Evolutionary conservation across 176 grass and related monocot species (phyloP).

Genomic region (Carex parvula): DNA sequence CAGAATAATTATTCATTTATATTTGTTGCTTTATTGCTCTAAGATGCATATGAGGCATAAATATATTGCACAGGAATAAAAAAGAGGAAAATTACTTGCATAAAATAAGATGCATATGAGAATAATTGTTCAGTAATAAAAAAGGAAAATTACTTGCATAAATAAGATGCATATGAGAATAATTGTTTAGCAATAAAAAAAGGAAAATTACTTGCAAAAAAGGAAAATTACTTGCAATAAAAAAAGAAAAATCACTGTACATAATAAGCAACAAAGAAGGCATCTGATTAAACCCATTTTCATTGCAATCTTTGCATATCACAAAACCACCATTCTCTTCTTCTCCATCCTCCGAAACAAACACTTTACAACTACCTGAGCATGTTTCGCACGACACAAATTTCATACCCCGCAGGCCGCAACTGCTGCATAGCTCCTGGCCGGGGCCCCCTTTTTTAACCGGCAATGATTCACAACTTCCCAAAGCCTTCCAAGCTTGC

Average conservation of each 20-base stretch:
- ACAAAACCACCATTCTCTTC: conserved; percentile 41
- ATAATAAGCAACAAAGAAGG: conserved; percentile 50
- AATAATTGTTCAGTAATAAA: too few relatives aligned
- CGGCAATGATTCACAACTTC: conserved; percentile 46
- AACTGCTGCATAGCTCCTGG: conserved; percentile 48
- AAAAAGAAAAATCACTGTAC: background rate
- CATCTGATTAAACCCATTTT: conserved; percentile 92
- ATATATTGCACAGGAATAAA: too few relatives aligned
- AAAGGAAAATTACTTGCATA: too few relatives aligned
- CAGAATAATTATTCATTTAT: too few relatives aligned
- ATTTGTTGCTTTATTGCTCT: too few relatives aligned
- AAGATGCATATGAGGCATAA: too few relatives aligned
- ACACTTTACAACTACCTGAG: conserved; percentile 98
- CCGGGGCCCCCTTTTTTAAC: background rate
- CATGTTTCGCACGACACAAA: conserved; percentile 88
- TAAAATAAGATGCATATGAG: too few relatives aligned
- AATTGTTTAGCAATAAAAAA: too few relatives aligned
- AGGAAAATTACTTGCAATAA: too few relatives aligned
- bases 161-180: too few relatives aligned
- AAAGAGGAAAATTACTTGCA: too few relatives aligned
- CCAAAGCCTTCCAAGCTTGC: conserved; percentile 47
- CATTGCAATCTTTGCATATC: conserved; percentile 81
- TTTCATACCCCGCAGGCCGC: conserved; percentile 47
- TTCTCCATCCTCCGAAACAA: conserved; percentile 38
- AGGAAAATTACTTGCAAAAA: too few relatives aligned